Evolutionary conservation across 805 yeast species (phyloP), one percentile per base, ranked within the genome.

Genomic region (Lipomyces chichibuensis): DNA sequence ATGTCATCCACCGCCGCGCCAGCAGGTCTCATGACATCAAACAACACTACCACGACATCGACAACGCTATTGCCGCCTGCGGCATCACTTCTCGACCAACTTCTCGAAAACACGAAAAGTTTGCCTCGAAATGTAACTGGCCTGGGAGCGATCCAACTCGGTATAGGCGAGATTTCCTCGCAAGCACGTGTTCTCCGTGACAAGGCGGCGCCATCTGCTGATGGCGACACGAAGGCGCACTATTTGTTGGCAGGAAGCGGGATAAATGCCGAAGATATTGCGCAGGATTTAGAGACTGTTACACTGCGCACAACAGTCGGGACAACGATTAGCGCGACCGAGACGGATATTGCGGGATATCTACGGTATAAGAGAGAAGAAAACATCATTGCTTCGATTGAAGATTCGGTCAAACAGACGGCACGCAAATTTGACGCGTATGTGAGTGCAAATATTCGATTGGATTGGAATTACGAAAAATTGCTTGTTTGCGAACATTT

Each of bases 171-270:
- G 80, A 85, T 94, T 75, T 87, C 87, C 72, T 84, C 87, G 72
- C 85, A 88, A 68, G 88, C 94, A 0, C 81, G 81, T 63, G 84
- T 82, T 58, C 80, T 88, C 73, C 81, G 92, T 64, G 83, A 82
- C 65, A 76, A 76, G n/a, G 76, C 73, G 8, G 60, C 61, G 3
- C 29, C 65, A 14, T 1, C 71, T 14, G 75, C 77, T 37, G 76
- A 78, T 56, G 80, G 79, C 62, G 80, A 75, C 62, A 77, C 83
- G 14, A 79, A 78, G 62, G 83, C 83, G 62, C 98, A 95, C 75
- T 95, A 95, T 76, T 80, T 95, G 52, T 80, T 94, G 56, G 97
- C 97, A 5, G 90, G 93, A 0, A 89, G 94, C 74, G 98, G 98
- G 0, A 84, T 92, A 62, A 87, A 91, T 54, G 88, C 94, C 60